These are phyloP conservation scores for Eutrema yunnanense DNA, from an alignment of 345 rosid species.

Conservation along the genomic window DNA sequence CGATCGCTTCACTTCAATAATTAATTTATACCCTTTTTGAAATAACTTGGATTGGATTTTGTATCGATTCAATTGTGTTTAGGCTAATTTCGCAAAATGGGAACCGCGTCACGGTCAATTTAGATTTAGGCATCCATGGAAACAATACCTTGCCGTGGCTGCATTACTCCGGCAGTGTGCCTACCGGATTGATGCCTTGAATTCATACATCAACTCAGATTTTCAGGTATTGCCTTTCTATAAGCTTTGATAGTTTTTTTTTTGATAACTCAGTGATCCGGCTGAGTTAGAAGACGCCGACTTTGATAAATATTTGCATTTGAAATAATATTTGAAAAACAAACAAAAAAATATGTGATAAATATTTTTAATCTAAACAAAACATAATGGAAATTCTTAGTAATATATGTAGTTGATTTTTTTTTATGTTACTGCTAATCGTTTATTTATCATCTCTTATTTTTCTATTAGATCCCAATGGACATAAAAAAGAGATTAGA, in stretches of 20 bases:
- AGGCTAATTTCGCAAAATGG: constrained; percentile 92
- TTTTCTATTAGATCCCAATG: constrained; percentile 35
- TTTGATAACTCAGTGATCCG: constrained; percentile 15
- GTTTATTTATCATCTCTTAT: neutral
- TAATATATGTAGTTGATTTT: neutral
- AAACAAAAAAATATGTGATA: neutral
- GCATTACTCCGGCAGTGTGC: constrained; percentile 64
- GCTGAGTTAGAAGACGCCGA: too few relatives aligned
- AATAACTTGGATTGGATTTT: neutral
- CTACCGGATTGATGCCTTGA: constrained; percentile 56
- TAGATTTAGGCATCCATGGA: constrained; percentile 76
- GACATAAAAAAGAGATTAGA: constrained; percentile 34
- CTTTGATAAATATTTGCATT: neutral
- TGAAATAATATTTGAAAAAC: too few relatives aligned
- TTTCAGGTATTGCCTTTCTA: constrained; percentile 39
- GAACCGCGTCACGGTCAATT: constrained; percentile 92
- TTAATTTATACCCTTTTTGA: neutral
- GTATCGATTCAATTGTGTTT: neutral
- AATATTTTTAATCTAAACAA: neutral
- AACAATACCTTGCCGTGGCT: constrained; percentile 52
- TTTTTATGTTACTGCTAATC: neutral
- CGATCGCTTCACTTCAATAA: neutral
- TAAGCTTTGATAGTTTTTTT: constrained; percentile 13
- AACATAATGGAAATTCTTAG: neutral
- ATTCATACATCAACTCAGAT: constrained; percentile 43